A percentile compares a stretch with the other conserved stretches of the same genome.
Conservation (phyloP, 129 eudicot species). For the Centella asiatica region DNA sequence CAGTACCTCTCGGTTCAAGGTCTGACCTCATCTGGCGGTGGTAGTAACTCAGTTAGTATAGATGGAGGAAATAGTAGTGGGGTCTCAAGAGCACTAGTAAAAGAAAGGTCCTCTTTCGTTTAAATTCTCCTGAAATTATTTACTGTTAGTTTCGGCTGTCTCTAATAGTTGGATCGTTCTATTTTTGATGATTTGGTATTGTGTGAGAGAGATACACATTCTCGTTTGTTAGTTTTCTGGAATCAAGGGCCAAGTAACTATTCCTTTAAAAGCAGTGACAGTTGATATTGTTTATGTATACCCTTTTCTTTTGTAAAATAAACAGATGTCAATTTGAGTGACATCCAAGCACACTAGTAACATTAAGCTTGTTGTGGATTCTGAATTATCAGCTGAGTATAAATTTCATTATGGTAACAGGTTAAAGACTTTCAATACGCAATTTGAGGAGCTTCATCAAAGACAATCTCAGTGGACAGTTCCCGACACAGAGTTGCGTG, state of each 20-base stretch:
- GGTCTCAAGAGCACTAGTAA: constrained; percentile 75
- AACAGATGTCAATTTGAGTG: neutral
- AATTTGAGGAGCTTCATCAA: constrained; percentile 99
- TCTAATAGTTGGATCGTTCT: neutral
- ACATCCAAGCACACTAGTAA: neutral
- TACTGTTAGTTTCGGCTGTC: neutral
- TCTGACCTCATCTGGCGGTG: constrained; percentile 88
- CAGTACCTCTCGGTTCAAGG: constrained; percentile 87
- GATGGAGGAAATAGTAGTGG: constrained; percentile 94
- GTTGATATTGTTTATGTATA: neutral
- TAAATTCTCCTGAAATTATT: neutral
- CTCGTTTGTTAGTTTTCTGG: too few species aligned
- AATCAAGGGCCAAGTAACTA: too few species aligned
- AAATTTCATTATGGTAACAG: constrained; percentile 28
- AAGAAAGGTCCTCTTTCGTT: constrained; percentile 42
- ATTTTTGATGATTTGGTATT: neutral
- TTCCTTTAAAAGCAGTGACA: neutral
- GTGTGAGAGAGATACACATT: neutral
- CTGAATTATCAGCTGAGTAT: neutral
- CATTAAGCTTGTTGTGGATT: neutral
- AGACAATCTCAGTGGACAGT: constrained; percentile 99
- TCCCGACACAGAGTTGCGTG: constrained; percentile 93
- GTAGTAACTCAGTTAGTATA: constrained; percentile 48
- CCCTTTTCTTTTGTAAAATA: neutral
- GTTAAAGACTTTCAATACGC: constrained; percentile 71